Percentiles rank a stretch among this genome's conserved stretches.
Evolutionary conservation across 768 basidiomycete genomes (phyloP).

Genomic region (Neoboletus brunneissimus): DNA sequence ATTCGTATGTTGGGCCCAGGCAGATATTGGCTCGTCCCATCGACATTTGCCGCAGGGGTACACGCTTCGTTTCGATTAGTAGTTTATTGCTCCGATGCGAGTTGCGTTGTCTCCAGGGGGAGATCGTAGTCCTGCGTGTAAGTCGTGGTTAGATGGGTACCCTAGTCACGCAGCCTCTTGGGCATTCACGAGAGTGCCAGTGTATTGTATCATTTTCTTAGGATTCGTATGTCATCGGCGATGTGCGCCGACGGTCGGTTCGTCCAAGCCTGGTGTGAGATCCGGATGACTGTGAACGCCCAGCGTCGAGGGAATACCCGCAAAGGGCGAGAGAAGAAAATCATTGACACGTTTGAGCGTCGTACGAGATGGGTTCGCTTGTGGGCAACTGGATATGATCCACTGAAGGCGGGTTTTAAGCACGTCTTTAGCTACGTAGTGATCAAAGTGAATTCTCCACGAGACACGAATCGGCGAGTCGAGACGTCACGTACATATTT

Average conservation of each 20-base stretch:
- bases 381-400: slow-evolving; percentile 73
- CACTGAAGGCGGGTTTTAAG: slow-evolving; percentile 79
- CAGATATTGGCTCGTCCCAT: slow-evolving; percentile 71
- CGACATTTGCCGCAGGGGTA: slow-evolving; percentile 64
- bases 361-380: slow-evolving; percentile 79
- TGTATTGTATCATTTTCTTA: not conserved
- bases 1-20: slow-evolving; percentile 51
- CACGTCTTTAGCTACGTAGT: slow-evolving; percentile 47
- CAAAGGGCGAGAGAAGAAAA: slow-evolving; percentile 51
- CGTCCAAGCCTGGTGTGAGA: not conserved
- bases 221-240: not conserved
- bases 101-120: slow-evolving; percentile 22
- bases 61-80: slow-evolving; percentile 57
- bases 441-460: not conserved
- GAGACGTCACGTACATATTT: slow-evolving; percentile 22
- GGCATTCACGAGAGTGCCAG: not conserved
- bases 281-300: not conserved
- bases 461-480: not conserved
- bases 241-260: not conserved
- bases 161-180: not conserved
- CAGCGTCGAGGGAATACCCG: not conserved
- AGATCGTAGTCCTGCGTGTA: not conserved
- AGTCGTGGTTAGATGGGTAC: not conserved
- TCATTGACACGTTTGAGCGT: slow-evolving; percentile 81
- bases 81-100: slow-evolving; percentile 49